phyloP scores from a whole-genome alignment of 2,329 filamentous ascomycete species.

The Pseudogymnoascus sp. region DNA sequence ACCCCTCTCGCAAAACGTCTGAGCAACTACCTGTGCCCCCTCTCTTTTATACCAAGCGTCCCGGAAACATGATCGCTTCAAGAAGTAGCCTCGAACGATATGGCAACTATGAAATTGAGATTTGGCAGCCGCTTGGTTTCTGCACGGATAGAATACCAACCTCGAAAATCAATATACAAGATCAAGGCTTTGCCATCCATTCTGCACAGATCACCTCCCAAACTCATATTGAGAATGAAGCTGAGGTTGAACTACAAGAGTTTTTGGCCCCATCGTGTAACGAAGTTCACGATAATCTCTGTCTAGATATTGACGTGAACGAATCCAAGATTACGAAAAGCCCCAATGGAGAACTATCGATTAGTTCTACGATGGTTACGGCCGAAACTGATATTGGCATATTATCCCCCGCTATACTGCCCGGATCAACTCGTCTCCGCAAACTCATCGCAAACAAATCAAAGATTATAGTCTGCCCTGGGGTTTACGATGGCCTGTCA shows the following conservation, averaged over 20 bases:
- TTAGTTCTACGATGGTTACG: not conserved
- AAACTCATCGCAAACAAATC: not conserved
- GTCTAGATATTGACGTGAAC: not conserved
- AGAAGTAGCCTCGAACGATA: not conserved
- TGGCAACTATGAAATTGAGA: not conserved
- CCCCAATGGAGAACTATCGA: not conserved
- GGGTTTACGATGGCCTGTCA: conserved; percentile 61
- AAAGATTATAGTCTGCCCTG: conserved; percentile 49
- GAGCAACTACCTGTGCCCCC: not conserved
- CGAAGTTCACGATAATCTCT: not conserved
- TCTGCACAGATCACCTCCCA: not conserved
- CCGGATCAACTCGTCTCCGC: not conserved
- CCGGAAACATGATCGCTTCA: conserved; percentile 4
- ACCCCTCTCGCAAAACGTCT: not conserved
- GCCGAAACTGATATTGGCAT: not conserved
- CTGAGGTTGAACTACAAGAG: not conserved
- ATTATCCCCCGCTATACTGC: not conserved
- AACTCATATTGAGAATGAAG: not conserved
- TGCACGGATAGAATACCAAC: not conserved
- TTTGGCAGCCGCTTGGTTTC: not conserved
- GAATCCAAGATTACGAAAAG: not conserved
- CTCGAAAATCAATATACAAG: no score
- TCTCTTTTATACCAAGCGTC: not conserved
- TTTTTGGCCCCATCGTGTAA: not conserved
- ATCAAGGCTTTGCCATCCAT: not conserved